A percentile compares a stretch with the other conserved stretches of the same genome.
Conservation (phyloP, 2,329 filamentous ascomycete genomes). For the Colletotrichum euphorbiae region DNA sequence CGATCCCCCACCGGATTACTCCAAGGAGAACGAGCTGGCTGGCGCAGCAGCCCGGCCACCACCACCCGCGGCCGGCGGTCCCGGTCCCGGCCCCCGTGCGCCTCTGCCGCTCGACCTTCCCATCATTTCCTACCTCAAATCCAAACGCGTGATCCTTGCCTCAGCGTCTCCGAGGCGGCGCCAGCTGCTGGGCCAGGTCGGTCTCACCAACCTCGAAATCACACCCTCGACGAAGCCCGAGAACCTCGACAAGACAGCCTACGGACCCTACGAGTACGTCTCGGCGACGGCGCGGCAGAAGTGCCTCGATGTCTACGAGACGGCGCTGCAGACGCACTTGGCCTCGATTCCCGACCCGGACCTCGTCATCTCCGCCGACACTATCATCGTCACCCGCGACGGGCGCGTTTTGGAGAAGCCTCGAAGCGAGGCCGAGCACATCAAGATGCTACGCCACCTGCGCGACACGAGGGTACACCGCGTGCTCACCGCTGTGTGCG, state of each 20-base stretch:
- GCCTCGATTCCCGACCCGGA: conserved; percentile 74
- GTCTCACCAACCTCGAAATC: conserved; percentile 85
- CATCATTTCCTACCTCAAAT: conserved; percentile 79
- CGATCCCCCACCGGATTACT: conserved; percentile 61
- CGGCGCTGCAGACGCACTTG: conserved; percentile 56
- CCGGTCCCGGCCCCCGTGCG: conserved; percentile 53
- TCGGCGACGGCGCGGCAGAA: conserved; percentile 87
- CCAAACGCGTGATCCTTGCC: conserved; percentile 87
- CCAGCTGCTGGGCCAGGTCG: conserved; percentile 82
- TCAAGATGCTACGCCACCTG: conserved; percentile 84
- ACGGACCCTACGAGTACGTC: conserved; percentile 91
- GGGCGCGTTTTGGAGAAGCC: conserved; percentile 94
- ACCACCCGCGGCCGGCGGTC: conserved; percentile 38
- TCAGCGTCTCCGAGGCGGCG: conserved; percentile 88
- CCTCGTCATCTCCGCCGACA: conserved; percentile 91
- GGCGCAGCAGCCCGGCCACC: conserved; percentile 40
- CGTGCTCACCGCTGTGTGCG: conserved; percentile 86
- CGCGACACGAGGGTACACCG: conserved; percentile 82
- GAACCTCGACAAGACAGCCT: conserved; percentile 79
- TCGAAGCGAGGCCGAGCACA: conserved; percentile 81
- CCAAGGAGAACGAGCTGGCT: conserved; percentile 53
- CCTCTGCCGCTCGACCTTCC: conserved; percentile 82
- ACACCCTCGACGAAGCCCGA: conserved; percentile 86
- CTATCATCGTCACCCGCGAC: conserved; percentile 81
- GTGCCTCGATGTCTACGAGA: conserved; percentile 76